Evolutionary conservation across 2,329 filamentous ascomycete species (phyloP).

Genomic region (Pestalotiopsis sp.): DNA sequence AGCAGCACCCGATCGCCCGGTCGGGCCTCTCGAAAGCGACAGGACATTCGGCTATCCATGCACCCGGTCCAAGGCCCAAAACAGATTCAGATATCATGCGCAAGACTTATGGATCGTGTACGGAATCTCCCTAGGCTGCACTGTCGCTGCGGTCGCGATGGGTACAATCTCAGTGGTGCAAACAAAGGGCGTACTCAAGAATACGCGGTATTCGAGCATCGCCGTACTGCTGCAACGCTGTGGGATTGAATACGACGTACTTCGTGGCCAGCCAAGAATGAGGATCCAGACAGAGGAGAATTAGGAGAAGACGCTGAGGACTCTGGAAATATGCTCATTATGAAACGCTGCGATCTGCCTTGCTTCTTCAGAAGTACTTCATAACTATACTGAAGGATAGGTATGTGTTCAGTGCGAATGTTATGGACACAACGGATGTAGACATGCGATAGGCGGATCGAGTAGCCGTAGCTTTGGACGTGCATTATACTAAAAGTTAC

Average conservation of each 20-base stretch:
- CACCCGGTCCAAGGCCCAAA: not conserved
- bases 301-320: too few relatives aligned
- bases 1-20: not conserved
- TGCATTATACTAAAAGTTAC: too few relatives aligned
- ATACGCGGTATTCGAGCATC: not conserved
- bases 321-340: too few relatives aligned
- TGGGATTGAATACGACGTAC: not conserved
- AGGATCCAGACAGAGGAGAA: too few relatives aligned
- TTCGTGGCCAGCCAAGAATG: not conserved
- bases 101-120: not conserved
- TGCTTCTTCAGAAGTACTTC: too few relatives aligned
- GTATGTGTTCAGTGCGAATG: too few relatives aligned
- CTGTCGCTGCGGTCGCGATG: not conserved
- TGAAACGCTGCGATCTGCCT: too few relatives aligned
- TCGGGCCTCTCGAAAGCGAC: not conserved
- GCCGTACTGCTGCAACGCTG: not conserved
- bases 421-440: too few relatives aligned
- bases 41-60: not conserved
- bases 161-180: not conserved
- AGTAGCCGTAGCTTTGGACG: too few relatives aligned
- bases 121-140: not conserved
- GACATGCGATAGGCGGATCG: too few relatives aligned
- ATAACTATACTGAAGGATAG: too few relatives aligned
- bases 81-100: not conserved
- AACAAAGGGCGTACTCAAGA: not conserved